Percentiles rank a stretch among this genome's conserved stretches.
Conservation (phyloP, 352 stramenopile genomes). For the Pelagophyceae sp. region DNA sequence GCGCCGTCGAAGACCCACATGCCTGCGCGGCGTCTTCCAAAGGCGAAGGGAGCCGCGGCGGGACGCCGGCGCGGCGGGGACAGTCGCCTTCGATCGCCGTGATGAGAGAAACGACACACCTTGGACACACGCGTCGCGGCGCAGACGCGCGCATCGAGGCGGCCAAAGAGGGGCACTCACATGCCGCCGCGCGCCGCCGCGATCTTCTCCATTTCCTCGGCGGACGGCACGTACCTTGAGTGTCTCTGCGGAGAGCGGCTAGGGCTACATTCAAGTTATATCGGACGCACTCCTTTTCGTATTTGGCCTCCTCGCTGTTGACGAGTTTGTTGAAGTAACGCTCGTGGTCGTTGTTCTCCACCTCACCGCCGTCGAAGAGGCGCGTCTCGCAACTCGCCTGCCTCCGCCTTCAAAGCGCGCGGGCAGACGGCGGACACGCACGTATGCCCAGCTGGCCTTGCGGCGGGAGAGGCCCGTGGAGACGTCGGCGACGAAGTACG, state of each 20-base stretch:
- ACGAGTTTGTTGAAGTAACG: neutral
- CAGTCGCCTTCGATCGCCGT: neutral
- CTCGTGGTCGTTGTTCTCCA: slow-evolving; percentile 12
- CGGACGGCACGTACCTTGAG: neutral
- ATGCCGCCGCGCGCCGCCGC: neutral
- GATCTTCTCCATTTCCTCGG: neutral
- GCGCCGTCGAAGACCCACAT: neutral
- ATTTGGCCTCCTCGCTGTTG: slow-evolving; percentile 19
- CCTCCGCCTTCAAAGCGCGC: too few species aligned
- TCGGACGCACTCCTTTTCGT: neutral
- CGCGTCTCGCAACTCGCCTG: neutral
- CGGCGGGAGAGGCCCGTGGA: neutral
- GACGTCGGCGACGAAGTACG: neutral
- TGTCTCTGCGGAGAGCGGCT: too few species aligned
- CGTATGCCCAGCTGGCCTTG: slow-evolving; percentile 11
- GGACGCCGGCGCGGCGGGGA: too few species aligned
- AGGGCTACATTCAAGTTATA: neutral
- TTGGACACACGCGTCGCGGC: too few species aligned
- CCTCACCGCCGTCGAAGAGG: slow-evolving; percentile 1
- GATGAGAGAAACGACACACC: slow-evolving; percentile 9
- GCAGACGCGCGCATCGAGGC: too few species aligned
- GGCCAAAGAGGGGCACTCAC: too few species aligned
- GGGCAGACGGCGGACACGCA: neutral
- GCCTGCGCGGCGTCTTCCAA: too few species aligned
- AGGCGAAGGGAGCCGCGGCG: too few species aligned